Evolutionary conservation across 2,329 filamentous ascomycete genomes (phyloP), one percentile per base, ranked within the genome.

Genomic region (Fulvia fulva): DNA sequence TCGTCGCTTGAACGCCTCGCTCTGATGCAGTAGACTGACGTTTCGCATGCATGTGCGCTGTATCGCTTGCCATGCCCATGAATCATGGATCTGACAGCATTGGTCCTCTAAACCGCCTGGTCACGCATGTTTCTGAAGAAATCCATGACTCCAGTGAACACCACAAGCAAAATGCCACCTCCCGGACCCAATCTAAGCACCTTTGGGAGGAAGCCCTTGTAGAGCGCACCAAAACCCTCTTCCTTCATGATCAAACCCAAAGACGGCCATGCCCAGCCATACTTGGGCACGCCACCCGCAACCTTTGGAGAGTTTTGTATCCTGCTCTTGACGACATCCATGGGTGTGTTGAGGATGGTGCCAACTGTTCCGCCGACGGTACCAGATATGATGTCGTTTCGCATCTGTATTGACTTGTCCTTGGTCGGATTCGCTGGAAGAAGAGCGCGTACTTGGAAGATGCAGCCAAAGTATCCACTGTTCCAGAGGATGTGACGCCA

Each of bases 121-220:
- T 71, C 78, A 60, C 83, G 79, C 75, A 85, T 83, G 68, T 84
- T 85, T 69, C 90, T 85, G 87, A 97, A 96, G 75, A 95, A 96
- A 74, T 97, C 92, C 85, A 91, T 91, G 58, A 92, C 87, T 56
- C 87, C 86, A n/a, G 89, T 92, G 78, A 89, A 94, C 51, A 94
- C 89, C 55, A 93, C 90, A 44, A 95, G 81, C 58, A 95, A 79
- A 68, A 95, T 86, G 78, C 84, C 84, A 72, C 84, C 84, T 68
- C 84, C 88, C 26, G 88, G 88, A 61, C 87, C 86, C 64, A 88
- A 74, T 77, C 89, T 81, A 63, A 96, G 80, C 34, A 97, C 94
- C 84, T 99, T 99, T 67, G 94, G 94, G 63, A 94, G 72, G 83
- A 99, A 99, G 16, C 94, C 94, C 83, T 97, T 99, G 83, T 99